A percentile compares a stretch with the other conserved stretches of the same genome.
Evolutionary conservation across 1,284 basidiomycete species (phyloP).

Genomic region (Cryptococcus neoformans): DNA sequence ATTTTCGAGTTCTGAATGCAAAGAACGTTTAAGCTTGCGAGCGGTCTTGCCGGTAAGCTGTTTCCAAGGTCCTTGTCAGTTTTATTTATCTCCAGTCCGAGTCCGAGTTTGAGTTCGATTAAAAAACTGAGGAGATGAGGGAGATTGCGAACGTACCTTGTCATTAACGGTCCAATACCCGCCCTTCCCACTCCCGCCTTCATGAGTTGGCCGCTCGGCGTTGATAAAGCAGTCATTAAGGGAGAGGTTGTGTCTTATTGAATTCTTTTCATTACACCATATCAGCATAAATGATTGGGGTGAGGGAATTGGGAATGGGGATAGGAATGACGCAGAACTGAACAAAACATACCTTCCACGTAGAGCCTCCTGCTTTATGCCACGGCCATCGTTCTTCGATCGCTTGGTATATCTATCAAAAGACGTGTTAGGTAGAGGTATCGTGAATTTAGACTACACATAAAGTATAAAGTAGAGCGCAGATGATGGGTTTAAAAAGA

Average conservation of each 20-base stretch:
- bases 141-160: slow-evolving; percentile 13
- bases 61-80: neutral
- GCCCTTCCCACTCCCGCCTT: slow-evolving; percentile 32
- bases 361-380: slow-evolving; percentile 18
- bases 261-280: slow-evolving; percentile 53
- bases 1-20: neutral
- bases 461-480: neutral
- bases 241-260: slow-evolving; percentile 80
- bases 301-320: neutral
- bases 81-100: neutral
- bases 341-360: slow-evolving; percentile 21
- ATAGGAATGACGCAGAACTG: neutral
- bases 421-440: neutral
- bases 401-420: slow-evolving; percentile 29
- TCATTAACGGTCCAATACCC: slow-evolving; percentile 35
- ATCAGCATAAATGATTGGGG: neutral
- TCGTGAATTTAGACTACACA: neutral
- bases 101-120: too few species aligned
- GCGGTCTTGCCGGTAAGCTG: slow-evolving; percentile 5
- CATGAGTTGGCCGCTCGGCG: slow-evolving; percentile 36
- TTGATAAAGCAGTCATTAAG: slow-evolving; percentile 72
- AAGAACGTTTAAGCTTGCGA: slow-evolving; percentile 1
- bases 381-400: slow-evolving; percentile 35
- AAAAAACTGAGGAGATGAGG: neutral
- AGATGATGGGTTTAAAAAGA: neutral